Evolutionary conservation across 352 stramenopile genomes (phyloP).

Genomic region (Pythium sp.): DNA sequence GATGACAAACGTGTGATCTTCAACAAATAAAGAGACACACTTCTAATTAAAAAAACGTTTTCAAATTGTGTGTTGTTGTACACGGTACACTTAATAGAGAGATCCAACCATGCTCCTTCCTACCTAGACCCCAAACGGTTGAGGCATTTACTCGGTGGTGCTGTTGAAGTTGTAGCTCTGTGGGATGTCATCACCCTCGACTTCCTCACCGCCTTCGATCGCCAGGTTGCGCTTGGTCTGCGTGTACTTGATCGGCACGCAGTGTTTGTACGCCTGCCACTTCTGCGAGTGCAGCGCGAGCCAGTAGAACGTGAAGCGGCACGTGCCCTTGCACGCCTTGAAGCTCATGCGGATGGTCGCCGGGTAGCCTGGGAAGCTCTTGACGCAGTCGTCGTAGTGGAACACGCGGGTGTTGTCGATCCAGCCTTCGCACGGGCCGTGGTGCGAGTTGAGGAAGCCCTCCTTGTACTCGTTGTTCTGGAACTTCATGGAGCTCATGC

Average conservation of each 20-base stretch:
- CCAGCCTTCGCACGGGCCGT: constrained; percentile 47
- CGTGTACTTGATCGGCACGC: background rate
- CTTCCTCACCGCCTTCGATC: background rate
- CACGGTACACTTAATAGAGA: background rate
- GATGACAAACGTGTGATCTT: background rate
- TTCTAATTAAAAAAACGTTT: background rate
- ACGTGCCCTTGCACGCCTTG: constrained; percentile 43
- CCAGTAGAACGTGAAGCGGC: constrained; percentile 52
- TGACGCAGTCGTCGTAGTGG: constrained; percentile 46
- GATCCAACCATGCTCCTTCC: background rate
- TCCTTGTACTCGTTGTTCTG: constrained; percentile 16
- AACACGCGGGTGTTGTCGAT: constrained; percentile 45
- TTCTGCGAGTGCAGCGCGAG: constrained; percentile 6
- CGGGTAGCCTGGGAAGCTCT: constrained; percentile 33
- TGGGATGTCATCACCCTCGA: background rate
- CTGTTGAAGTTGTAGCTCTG: constrained; percentile 1
- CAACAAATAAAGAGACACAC: background rate
- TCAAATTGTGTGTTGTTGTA: background rate
- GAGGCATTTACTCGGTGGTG: background rate
- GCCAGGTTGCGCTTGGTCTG: background rate
- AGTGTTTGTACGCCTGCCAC: constrained; percentile 15
- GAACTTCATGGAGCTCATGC: constrained; percentile 12
- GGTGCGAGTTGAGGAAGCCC: constrained; percentile 20
- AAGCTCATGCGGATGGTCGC: constrained; percentile 52
- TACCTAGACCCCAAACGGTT: background rate